Evolutionary conservation across 2,329 filamentous ascomycete genomes (phyloP).

Genomic region (Penicillium olsonii): DNA sequence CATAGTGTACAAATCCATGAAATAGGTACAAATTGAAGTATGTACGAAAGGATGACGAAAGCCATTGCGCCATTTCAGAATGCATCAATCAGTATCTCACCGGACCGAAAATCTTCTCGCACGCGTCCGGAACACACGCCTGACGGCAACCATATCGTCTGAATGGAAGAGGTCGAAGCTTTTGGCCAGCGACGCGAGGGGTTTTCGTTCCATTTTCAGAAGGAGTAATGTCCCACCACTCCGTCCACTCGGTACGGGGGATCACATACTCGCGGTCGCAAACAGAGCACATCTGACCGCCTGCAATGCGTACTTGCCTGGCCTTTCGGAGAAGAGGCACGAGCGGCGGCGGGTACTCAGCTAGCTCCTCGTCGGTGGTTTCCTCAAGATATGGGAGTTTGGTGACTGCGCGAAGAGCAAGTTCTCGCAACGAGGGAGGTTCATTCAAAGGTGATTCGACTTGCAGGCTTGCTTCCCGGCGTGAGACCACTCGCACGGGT

Average conservation of each 20-base stretch:
- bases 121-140: constrained; percentile 34
- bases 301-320: constrained; percentile 36
- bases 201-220: constrained; percentile 41
- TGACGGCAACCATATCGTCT: constrained; percentile 43
- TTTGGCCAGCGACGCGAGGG: constrained; percentile 35
- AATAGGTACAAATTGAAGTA: constrained; percentile 12
- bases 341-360: constrained; percentile 36
- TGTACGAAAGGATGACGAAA: too few species aligned
- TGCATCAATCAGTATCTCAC: too few species aligned
- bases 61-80: too few species aligned
- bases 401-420: constrained; percentile 42
- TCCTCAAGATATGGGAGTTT: constrained; percentile 39
- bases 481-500: too few species aligned
- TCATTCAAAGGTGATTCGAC: constrained; percentile 12
- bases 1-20: constrained; percentile 11
- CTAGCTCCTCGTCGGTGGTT: constrained; percentile 37
- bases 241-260: constrained; percentile 46
- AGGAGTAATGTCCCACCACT: constrained; percentile 47
- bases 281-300: constrained; percentile 42
- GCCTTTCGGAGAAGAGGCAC: constrained; percentile 38
- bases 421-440: constrained; percentile 46
- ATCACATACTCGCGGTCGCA: constrained; percentile 45
- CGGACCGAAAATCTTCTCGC: too few species aligned
- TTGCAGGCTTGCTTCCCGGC: too few species aligned
- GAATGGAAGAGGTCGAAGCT: constrained; percentile 42